Evolutionary conservation across 305 asterid genomes (phyloP), one percentile per base, ranked within the genome.

Genomic region (Fraxinus floribunda): DNA sequence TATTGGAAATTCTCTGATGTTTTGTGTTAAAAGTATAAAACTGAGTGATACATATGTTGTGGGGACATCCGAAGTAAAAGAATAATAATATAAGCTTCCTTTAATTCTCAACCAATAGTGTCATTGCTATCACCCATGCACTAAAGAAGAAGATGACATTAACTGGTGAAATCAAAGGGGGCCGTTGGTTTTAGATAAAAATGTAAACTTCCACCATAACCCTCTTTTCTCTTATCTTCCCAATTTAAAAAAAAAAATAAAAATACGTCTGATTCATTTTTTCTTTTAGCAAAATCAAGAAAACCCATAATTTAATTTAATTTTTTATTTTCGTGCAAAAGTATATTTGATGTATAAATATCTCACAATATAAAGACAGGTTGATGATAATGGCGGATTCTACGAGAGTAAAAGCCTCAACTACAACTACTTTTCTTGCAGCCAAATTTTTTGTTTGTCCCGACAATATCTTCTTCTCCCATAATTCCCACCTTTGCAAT

Each of bases 351-450:
- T 55, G 74, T 20, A 71, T 18, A 84, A 82, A 70, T 29, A 46
- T 77, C 32, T 41, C 80, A 79, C 78, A 24, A 73, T 74, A 77
- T 76, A 86, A 84, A 76, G 85, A 89, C 86, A 82, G 82, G 77
- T 38, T 29, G 83, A 75, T 83, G 86, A 86, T 82, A 77, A 92
- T 92, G 97, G 97, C 98, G 94, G 93, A 92, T 86, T 78, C 64
- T 85, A 79, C 94, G 83, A 85, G 87, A 90, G 88, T 81, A 73
- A 60, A 41, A 49, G 83, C 74, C 41, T 49, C 49, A 76, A 83
- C 79, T 81, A 74, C 74, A 13, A 29, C 82, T 72, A 22, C 79
- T 84, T 76, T 84, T 80, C 76, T 84, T 87, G 49, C 77, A 76
- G 71, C 87, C 82, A 68, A 44, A 46, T 79, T 78, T 52, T 26